Percentiles rank a stretch among this genome's conserved stretches.
Conservation (phyloP, 805 yeast species). For the Metschnikowia noctiluminum region DNA sequence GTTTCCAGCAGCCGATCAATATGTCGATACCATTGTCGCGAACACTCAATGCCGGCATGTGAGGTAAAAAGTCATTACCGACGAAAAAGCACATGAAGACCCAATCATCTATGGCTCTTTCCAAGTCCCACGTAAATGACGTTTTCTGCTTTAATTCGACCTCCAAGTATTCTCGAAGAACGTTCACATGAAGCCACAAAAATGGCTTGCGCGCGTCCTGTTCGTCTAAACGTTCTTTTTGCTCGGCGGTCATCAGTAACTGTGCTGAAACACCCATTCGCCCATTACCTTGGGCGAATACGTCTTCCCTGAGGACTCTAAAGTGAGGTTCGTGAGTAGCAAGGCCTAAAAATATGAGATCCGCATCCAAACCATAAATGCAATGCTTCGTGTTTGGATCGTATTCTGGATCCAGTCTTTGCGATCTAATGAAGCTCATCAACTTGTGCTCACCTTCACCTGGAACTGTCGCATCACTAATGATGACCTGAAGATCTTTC, state of each 20-base stretch:
- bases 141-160: slow-evolving; percentile 75
- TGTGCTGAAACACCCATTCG: slow-evolving; percentile 47
- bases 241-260: slow-evolving; percentile 59
- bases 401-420: slow-evolving; percentile 80
- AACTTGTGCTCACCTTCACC: slow-evolving; percentile 99
- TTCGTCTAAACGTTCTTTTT: slow-evolving; percentile 39
- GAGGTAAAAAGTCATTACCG: slow-evolving; percentile 98
- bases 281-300: slow-evolving; percentile 70
- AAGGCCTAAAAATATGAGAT: slow-evolving; percentile 88
- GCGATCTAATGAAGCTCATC: slow-evolving; percentile 92
- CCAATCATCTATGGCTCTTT: slow-evolving; percentile 98
- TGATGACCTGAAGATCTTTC: slow-evolving; percentile 82
- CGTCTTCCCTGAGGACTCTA: slow-evolving; percentile 91
- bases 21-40: slow-evolving; percentile 90
- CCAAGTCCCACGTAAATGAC: slow-evolving; percentile 78
- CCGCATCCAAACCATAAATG: slow-evolving; percentile 97
- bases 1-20: slow-evolving; percentile 80
- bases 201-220: slow-evolving; percentile 71
- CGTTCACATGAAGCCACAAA: slow-evolving; percentile 87
- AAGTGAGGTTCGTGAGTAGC: slow-evolving; percentile 99
- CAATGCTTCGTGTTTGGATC: slow-evolving; percentile 94
- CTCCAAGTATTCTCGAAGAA: slow-evolving; percentile 82
- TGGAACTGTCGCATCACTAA: slow-evolving; percentile 95
- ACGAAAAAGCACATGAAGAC: slow-evolving; percentile 97
- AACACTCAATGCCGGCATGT: slow-evolving; percentile 89